Percentiles rank a stretch among this genome's conserved stretches.
Evolutionary conservation across 805 yeast species (phyloP).

Genomic region (Brettanomyces naardenensis): DNA sequence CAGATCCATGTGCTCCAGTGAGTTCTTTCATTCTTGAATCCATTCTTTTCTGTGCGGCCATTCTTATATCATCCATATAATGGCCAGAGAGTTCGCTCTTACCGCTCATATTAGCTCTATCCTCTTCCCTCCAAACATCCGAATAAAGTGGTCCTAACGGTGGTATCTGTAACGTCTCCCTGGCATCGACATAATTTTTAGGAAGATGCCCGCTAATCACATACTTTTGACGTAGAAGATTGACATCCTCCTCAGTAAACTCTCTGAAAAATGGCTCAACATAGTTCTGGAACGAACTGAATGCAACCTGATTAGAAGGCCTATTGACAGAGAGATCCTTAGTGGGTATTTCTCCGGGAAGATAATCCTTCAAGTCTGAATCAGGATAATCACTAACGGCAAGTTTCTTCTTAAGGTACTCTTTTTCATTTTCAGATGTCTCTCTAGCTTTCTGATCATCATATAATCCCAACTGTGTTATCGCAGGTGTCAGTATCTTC

Average conservation of each 20-base stretch:
- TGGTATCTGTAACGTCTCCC: slow-evolving; percentile 73
- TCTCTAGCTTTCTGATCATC: slow-evolving; percentile 51
- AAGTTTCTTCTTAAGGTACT: slow-evolving; percentile 63
- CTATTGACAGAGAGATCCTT: slow-evolving; percentile 78
- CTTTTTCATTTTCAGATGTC: slow-evolving; percentile 51
- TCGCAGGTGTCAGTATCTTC: slow-evolving; percentile 14
- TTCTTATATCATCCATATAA: slow-evolving; percentile 1
- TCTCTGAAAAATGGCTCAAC: slow-evolving; percentile 80
- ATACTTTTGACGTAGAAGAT: slow-evolving; percentile 55
- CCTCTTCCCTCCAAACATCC: slow-evolving; percentile 84
- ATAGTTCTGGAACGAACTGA: slow-evolving; percentile 76
- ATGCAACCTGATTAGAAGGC: slow-evolving; percentile 87
- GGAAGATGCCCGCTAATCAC: slow-evolving; percentile 43
- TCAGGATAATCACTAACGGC: slow-evolving; percentile 91
- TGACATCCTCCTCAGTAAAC: slow-evolving; percentile 73
- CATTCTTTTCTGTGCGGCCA: slow-evolving; percentile 12
- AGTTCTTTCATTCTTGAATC: slow-evolving; percentile 15
- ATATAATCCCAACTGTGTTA: slow-evolving; percentile 16
- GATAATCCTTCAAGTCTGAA: slow-evolving; percentile 57
- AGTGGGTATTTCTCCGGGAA: slow-evolving; percentile 88
- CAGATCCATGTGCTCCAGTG: slow-evolving; percentile 48
- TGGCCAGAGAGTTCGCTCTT: slow-evolving; percentile 18
- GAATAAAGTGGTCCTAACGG: slow-evolving; percentile 77
- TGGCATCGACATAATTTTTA: slow-evolving; percentile 53
- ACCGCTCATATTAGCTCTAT: slow-evolving; percentile 25